Evolutionary conservation across 192 early-diverging fungal genomes (phyloP).

Genomic region (Entomortierella lignicola): DNA sequence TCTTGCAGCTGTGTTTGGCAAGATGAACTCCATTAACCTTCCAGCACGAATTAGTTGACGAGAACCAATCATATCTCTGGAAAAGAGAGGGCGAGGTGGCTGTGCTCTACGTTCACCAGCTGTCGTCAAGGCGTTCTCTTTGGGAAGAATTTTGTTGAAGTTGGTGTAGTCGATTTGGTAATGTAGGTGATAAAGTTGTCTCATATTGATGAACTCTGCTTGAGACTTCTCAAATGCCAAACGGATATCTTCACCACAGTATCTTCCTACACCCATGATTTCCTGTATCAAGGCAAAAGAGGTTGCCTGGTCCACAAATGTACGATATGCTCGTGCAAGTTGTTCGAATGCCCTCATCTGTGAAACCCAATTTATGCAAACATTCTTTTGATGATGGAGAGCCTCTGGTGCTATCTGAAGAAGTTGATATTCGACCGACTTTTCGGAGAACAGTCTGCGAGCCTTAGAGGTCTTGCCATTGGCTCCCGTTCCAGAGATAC

Average conservation of each 20-base stretch:
- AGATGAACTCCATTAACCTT: constrained; percentile 13
- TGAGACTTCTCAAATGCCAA: constrained; percentile 1
- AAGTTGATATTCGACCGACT: background rate
- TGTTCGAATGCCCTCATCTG: constrained; percentile 37
- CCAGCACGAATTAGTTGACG: constrained; percentile 14
- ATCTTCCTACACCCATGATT: background rate
- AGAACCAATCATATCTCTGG: background rate
- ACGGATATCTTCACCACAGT: constrained; percentile 6
- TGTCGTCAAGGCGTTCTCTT: constrained; percentile 40
- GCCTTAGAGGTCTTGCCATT: constrained; percentile 2
- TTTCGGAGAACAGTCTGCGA: constrained; percentile 10
- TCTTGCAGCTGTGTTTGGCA: background rate
- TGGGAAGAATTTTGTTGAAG: constrained; percentile 11
- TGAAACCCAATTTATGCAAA: constrained; percentile 22
- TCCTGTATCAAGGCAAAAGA: constrained; percentile 14
- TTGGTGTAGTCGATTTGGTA: constrained; percentile 36
- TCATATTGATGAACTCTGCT: background rate
- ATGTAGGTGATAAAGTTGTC: constrained; percentile 10
- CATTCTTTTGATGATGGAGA: constrained; percentile 7
- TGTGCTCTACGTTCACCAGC: constrained; percentile 17
- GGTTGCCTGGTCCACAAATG: constrained; percentile 5
- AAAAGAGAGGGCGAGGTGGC: constrained; percentile 16
- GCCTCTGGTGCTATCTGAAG: constrained; percentile 9
- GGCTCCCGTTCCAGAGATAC: too few species aligned
- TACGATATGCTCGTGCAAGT: constrained; percentile 11